Evolutionary conservation across 352 stramenopile genomes (phyloP).

Genomic region (Phytophthora rubi): DNA sequence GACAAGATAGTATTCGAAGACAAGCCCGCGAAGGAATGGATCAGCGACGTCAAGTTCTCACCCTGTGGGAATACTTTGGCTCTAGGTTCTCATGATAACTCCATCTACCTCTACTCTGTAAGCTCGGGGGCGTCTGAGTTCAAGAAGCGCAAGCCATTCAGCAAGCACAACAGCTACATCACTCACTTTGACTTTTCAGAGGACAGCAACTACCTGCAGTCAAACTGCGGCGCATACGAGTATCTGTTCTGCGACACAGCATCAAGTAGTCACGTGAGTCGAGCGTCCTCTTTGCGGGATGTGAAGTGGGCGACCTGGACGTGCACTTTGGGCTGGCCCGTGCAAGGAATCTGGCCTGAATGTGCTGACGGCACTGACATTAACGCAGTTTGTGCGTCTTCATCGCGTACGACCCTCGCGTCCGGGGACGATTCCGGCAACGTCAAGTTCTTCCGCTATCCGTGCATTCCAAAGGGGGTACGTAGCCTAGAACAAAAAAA

Average conservation of each 20-base stretch:
- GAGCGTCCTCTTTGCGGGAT: slow-evolving; percentile 77
- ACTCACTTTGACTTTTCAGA: slow-evolving; percentile 87
- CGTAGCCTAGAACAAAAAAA: slow-evolving; percentile 8
- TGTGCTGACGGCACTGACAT: slow-evolving; percentile 86
- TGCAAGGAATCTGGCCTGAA: slow-evolving; percentile 91
- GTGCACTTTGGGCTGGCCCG: slow-evolving; percentile 89
- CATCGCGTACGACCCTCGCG: slow-evolving; percentile 72
- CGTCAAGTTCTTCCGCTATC: slow-evolving; percentile 91
- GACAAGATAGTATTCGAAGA: slow-evolving; percentile 63
- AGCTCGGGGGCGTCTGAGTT: slow-evolving; percentile 29
- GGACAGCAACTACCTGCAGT: slow-evolving; percentile 73
- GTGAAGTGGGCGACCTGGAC: slow-evolving; percentile 91
- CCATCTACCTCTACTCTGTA: slow-evolving; percentile 70
- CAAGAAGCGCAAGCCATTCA: slow-evolving; percentile 77
- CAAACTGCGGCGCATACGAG: slow-evolving; percentile 90
- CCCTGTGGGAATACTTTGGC: slow-evolving; percentile 52
- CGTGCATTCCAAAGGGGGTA: slow-evolving; percentile 74
- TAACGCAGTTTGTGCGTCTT: slow-evolving; percentile 76
- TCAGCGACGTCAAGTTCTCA: slow-evolving; percentile 83
- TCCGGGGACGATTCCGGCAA: slow-evolving; percentile 82
- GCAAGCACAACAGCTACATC: slow-evolving; percentile 83
- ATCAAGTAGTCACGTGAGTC: slow-evolving; percentile 84
- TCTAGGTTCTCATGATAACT: slow-evolving; percentile 79
- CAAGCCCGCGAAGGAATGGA: slow-evolving; percentile 70
- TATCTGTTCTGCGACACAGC: slow-evolving; percentile 89